These are phyloP conservation scores for Ceratocystis colombiana DNA, from an alignment of 2,329 filamentous ascomycete species.

Conservation along the genomic window DNA sequence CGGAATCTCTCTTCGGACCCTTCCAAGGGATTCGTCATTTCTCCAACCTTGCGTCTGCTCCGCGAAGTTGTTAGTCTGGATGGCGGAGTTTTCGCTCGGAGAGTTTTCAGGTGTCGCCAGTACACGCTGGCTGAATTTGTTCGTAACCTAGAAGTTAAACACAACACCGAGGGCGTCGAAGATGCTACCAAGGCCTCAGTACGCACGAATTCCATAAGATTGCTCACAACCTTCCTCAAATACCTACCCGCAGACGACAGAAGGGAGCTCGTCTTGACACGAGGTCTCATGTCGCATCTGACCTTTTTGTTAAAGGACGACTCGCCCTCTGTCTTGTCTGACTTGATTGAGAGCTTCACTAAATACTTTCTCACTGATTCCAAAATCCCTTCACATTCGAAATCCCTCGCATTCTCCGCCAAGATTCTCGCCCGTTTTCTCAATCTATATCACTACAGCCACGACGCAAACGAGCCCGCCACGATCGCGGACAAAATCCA, in stretches of 20 bases:
- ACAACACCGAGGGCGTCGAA: constrained; percentile 47
- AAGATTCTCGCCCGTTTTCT: constrained; percentile 63
- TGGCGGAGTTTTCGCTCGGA: constrained; percentile 67
- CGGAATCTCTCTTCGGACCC: constrained; percentile 70
- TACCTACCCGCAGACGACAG: constrained; percentile 69
- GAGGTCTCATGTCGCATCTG: constrained; percentile 71
- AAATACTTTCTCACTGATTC: constrained; percentile 63
- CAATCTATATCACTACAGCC: constrained; percentile 56
- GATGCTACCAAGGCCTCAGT: constrained; percentile 64
- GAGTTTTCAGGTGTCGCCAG: constrained; percentile 66
- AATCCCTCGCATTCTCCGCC: constrained; percentile 65
- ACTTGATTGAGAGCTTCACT: constrained; percentile 63
- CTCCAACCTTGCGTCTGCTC: constrained; percentile 74
- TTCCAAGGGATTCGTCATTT: constrained; percentile 77
- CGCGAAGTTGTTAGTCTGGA: constrained; percentile 80
- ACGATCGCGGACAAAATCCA: constrained; percentile 61
- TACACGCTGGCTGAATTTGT: constrained; percentile 71
- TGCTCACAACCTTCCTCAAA: constrained; percentile 68
- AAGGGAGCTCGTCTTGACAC: constrained; percentile 67
- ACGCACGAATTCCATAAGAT: constrained; percentile 70
- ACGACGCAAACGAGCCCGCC: constrained; percentile 37
- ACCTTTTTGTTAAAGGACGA: constrained; percentile 72
- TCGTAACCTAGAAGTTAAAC: constrained; percentile 65
- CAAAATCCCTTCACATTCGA: constrained; percentile 60
- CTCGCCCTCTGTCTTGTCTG: constrained; percentile 60